A percentile compares a stretch with the other conserved stretches of the same genome.
phyloP scores from a whole-genome alignment of 805 yeast genomes.

The Lipomyces anomalus region DNA sequence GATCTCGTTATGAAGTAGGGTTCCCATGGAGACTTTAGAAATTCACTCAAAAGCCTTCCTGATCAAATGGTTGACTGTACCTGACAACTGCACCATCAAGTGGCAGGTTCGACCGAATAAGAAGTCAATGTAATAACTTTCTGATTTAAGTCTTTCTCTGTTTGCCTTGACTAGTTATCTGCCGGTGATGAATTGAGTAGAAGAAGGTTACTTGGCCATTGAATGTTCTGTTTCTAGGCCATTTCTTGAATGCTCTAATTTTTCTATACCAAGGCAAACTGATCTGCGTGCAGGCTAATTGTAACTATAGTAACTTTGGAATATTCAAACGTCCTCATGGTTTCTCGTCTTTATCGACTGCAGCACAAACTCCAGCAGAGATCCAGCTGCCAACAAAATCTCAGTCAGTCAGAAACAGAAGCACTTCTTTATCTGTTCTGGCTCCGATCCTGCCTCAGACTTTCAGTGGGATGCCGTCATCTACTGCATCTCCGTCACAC shows the following conservation, averaged over 20 bases:
- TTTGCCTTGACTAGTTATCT: background rate
- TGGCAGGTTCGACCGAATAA: conserved; percentile 82
- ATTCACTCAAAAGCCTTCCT: conserved; percentile 83
- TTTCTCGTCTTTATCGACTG: no score
- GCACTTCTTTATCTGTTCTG: background rate
- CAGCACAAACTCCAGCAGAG: no score
- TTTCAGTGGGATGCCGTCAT: no score
- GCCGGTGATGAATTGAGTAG: background rate
- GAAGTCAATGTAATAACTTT: conserved; percentile 50
- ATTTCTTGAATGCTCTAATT: no score
- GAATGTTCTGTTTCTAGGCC: no score
- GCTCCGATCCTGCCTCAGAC: background rate
- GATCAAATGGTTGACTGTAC: conserved; percentile 84
- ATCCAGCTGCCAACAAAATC: no score
- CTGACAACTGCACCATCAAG: conserved; percentile 56
- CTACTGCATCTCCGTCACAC: no score
- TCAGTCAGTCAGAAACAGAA: no score
- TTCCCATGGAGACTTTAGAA: conserved; percentile 82
- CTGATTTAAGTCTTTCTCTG: background rate
- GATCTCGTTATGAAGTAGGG: no score
- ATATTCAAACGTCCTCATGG: conserved; percentile 15
- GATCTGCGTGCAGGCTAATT: no score
- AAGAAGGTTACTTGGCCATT: no score
- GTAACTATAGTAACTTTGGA: conserved; percentile 20
- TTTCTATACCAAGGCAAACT: no score